These are phyloP conservation scores for Nemania sp. DNA, from an alignment of 2,329 filamentous ascomycete species.

Conservation along the genomic window DNA sequence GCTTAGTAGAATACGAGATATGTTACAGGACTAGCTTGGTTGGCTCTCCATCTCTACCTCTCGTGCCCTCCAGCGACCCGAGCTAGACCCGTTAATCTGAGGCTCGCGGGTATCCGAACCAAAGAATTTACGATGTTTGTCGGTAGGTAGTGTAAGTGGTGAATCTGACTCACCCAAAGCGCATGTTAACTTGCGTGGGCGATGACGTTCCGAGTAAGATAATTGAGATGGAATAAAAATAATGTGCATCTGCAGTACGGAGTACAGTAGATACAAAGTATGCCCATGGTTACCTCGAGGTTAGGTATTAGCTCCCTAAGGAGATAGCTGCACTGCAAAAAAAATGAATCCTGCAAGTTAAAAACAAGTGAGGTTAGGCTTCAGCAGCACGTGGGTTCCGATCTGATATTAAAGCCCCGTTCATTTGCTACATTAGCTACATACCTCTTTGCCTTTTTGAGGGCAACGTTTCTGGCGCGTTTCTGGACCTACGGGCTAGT, in stretches of 20 bases:
- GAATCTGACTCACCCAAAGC: conserved; percentile 11
- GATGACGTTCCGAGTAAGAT: conserved; percentile 21
- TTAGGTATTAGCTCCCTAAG: not conserved
- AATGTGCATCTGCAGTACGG: not conserved
- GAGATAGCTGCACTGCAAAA: not conserved
- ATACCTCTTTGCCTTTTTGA: too few species aligned
- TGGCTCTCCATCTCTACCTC: not conserved
- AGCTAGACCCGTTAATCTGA: not conserved
- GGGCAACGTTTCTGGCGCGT: not conserved
- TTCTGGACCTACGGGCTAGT: not conserved
- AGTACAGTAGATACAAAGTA: not conserved
- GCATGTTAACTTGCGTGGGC: conserved; percentile 7
- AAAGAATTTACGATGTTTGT: not conserved
- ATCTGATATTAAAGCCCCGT: conserved; percentile 12
- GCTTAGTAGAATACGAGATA: conserved; percentile 35
- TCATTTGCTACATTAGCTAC: not conserved
- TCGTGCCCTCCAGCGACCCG: not conserved
- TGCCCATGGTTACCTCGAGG: not conserved
- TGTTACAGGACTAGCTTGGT: conserved; percentile 15
- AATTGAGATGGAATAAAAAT: conserved; percentile 23
- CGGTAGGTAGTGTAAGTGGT: not conserved
- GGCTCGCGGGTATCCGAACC: conserved; percentile 1
- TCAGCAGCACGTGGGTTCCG: conserved; percentile 35
- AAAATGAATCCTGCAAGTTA: conserved; percentile 5
- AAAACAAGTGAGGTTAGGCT: conserved; percentile 34